Conservation (phyloP, 768 basidiomycete genomes). For the Megacollybia marginata region DNA sequence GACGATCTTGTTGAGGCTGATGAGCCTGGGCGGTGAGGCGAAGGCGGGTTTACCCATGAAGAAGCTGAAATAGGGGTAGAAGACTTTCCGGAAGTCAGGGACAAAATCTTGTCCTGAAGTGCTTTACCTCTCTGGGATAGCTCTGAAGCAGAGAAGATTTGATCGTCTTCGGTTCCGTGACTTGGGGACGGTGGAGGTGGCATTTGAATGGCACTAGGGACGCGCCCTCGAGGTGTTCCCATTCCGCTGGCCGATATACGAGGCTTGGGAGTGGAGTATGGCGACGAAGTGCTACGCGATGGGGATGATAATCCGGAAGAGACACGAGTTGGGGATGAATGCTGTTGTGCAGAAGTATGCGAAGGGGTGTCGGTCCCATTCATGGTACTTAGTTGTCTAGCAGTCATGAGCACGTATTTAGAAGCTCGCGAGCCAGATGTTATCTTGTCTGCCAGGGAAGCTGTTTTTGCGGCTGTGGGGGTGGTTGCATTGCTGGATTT, state of each 20-base stretch:
- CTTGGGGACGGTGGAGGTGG: slow-evolving; percentile 70
- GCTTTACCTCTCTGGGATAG: slow-evolving; percentile 30
- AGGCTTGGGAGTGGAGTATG: slow-evolving; percentile 65
- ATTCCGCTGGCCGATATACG: slow-evolving; percentile 27
- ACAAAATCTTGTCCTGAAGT: slow-evolving; percentile 43
- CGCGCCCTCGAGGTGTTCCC: slow-evolving; percentile 53
- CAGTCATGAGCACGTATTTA: slow-evolving; percentile 79
- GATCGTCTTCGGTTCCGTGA: slow-evolving; percentile 7
- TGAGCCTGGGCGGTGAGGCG: slow-evolving; percentile 16
- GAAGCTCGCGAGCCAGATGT: slow-evolving; percentile 82
- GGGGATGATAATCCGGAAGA: slow-evolving; percentile 23
- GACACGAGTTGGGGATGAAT: slow-evolving; percentile 12
- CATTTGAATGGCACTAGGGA: slow-evolving; percentile 75
- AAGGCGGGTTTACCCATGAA: slow-evolving; percentile 21
- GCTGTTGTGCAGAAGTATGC: slow-evolving; percentile 19
- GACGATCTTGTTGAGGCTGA: slow-evolving; percentile 4
- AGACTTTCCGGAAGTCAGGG: slow-evolving; percentile 28
- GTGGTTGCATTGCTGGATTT: slow-evolving; percentile 21
- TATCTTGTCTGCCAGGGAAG: slow-evolving; percentile 38
- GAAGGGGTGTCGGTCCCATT: slow-evolving; percentile 24
- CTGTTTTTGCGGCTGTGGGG: slow-evolving; percentile 20
- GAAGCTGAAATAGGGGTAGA: slow-evolving; percentile 6
- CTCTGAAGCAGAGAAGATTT: slow-evolving; percentile 18
- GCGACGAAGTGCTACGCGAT: slow-evolving; percentile 40
- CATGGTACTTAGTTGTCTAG: slow-evolving; percentile 63